A percentile compares a stretch with the other conserved stretches of the same genome.
Conservation (phyloP, 768 basidiomycete species). For the Boletus subcaerulescens region DNA sequence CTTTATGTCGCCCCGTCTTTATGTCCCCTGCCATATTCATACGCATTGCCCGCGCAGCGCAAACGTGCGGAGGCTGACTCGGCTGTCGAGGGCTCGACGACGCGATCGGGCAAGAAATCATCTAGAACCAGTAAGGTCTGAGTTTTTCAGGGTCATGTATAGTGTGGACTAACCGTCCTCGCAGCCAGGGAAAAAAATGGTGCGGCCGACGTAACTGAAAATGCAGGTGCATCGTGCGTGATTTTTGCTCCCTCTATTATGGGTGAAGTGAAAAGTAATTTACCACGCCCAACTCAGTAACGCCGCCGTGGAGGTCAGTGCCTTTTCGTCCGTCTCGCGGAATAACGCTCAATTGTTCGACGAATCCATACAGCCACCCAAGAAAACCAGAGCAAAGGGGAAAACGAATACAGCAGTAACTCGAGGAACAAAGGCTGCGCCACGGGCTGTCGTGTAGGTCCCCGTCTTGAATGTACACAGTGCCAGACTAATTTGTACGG, state of each 20-base stretch:
- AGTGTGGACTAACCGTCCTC: slow-evolving; percentile 1
- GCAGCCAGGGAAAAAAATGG: slow-evolving; percentile 18
- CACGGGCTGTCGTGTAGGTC: slow-evolving; percentile 14
- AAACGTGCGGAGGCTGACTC: slow-evolving; percentile 51
- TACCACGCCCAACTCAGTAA: slow-evolving; percentile 18
- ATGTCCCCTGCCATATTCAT: slow-evolving; percentile 5
- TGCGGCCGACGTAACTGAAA: slow-evolving; percentile 3
- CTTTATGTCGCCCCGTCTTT: not conserved
- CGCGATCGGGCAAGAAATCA: slow-evolving; percentile 48
- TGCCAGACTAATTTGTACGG: not conserved
- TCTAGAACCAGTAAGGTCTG: slow-evolving; percentile 32
- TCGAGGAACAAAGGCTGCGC: slow-evolving; percentile 17
- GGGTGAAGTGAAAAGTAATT: not conserved
- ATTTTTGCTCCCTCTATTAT: not conserved
- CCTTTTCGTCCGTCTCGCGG: not conserved
- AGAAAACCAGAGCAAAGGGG: slow-evolving; percentile 39
- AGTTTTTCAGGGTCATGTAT: slow-evolving; percentile 15
- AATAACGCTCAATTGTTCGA: not conserved
- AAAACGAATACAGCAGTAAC: slow-evolving; percentile 16
- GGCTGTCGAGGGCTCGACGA: slow-evolving; percentile 27
- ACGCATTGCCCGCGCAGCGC: slow-evolving; percentile 40
- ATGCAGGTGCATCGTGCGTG: slow-evolving; percentile 25
- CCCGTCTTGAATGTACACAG: not conserved
- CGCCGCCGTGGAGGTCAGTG: slow-evolving; percentile 25
- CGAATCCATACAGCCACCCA: slow-evolving; percentile 28